Conservation (phyloP, 1,284 basidiomycete species). For the Ceratobasidium sp. region DNA sequence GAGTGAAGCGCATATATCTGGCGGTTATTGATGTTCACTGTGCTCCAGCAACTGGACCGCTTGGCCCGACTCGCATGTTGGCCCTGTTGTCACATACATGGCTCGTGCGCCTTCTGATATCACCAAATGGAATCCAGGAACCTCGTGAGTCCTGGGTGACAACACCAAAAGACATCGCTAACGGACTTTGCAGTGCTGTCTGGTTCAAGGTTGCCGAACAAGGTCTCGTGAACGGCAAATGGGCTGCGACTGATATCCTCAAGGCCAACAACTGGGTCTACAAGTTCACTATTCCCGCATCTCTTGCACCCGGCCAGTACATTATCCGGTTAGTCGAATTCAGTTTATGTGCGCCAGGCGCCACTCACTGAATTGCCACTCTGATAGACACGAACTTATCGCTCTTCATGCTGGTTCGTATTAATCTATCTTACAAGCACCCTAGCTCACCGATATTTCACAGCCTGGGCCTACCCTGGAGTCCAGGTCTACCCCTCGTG, state of each 20-base stretch:
- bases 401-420: slow-evolving; percentile 31
- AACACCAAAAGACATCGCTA: neutral
- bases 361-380: neutral
- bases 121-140: slow-evolving; percentile 56
- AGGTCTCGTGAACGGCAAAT: slow-evolving; percentile 55
- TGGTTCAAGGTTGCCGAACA: slow-evolving; percentile 59
- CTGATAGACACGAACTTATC: slow-evolving; percentile 13
- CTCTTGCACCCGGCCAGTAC: slow-evolving; percentile 57
- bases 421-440: neutral
- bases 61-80: slow-evolving; percentile 51
- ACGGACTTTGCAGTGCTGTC: slow-evolving; percentile 47
- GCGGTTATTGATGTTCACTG: neutral
- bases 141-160: slow-evolving; percentile 47
- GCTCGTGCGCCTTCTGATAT: slow-evolving; percentile 54
- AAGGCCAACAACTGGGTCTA: slow-evolving; percentile 54
- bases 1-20: neutral
- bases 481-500: slow-evolving; percentile 52
- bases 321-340: slow-evolving; percentile 55
- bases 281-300: slow-evolving; percentile 56
- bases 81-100: slow-evolving; percentile 59
- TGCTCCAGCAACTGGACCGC: slow-evolving; percentile 54
- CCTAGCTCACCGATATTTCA: slow-evolving; percentile 35
- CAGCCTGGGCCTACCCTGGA: slow-evolving; percentile 51
- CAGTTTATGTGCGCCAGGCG: neutral
- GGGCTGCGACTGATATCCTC: slow-evolving; percentile 55